Base-by-base conservation (phyloP, 169 alveolate genomes). In the Eimeria acervulina region DNA sequence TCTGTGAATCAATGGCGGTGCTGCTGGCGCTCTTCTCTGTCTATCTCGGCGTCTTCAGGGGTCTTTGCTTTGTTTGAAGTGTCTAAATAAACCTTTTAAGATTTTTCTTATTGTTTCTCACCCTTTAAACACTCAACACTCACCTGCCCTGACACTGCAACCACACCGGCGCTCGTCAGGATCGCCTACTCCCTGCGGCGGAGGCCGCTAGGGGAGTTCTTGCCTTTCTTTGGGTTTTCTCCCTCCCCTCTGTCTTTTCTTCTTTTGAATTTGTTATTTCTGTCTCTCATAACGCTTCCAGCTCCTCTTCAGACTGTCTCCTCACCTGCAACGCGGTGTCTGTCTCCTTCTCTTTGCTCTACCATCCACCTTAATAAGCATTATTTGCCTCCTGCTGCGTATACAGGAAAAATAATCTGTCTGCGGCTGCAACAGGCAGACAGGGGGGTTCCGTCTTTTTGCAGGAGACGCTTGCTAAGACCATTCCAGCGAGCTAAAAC, bases 131-230 rank as follows among this genome's bases (percentile, higher is more conserved):
- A 12, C 85, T 4, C 23, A 70, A 36, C 42, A 17, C 36, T 2
- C 13, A 36, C 47, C 55, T 36, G 15, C 28, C 2, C 28, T 19
- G 61, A 42, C 85, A 36, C 55, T 47, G 55, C 55, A 47, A 47
- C 55, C 17, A 55, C 66, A 55, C n/a, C 17, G 26, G 66, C n/a
- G 26, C 17, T 21, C 33, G 38, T 7, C 36, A 19, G 55, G 85
- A 74, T 42, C 55, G 85, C 13, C 59, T 74, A 59, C 85, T 74
- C 55, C 85, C 55, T 42, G 55, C 85, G 33, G n/a, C 85, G 5
- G 85, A 55, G 36, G 38, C 61, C 28, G 21, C 21, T 13, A 0
- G 3, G 10, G 28, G 26, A 7, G 2, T 74, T 0, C 12, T 38
- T 42, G 5, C 2, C 2, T 15, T 38, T 38, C 51, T 74, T 38